Base-by-base conservation (phyloP, 164 flowering plant species). In the Magnolia officinalis region DNA sequence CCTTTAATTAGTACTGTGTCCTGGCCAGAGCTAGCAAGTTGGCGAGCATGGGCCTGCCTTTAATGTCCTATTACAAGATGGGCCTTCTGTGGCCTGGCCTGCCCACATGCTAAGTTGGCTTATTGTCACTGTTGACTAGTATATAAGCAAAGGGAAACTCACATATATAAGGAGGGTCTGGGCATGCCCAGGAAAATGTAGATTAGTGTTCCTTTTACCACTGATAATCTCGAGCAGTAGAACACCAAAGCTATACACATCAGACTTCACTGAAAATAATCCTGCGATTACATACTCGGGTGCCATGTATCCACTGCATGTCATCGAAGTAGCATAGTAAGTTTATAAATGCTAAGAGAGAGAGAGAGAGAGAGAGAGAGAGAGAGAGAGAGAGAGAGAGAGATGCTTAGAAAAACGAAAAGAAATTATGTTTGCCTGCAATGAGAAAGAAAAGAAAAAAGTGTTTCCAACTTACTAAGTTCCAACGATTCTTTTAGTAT, bases 391-490 rank as follows among this genome's bases (percentile, higher is more conserved):
- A 26, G 29, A 26, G 29, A 26, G 29, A 26, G 29, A 26, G 29
- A 26, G 29, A 37, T 37, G 65, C 20, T 21, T 21, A 14, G 9
- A 63, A 18, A 63, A 1, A 6, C 6, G 8, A 18, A 37, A 37
- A 20, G 19, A 63, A 16, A n/a, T 21, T 63, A 1, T 16, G n/a
- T 6, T 18, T 63, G 5, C 8, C 5, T 63, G 2, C 23, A 63
- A 8, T n/a, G 9, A 24, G 1, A 21, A 66, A 21, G 26, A 24
- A 21, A 26, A 8, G 23, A 8, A 21, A 13, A 1, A 66, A 21
- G 0, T 8, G 4, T 9, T 37, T 37, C 6, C 11, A 2, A 74
- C 88, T 81, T 81, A 85, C 87, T 76, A 83, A n/a, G 89, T 87
- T 10, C 89, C 87, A 16, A 80, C 83, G 31, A 84, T 63, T 78